phyloP scores from a whole-genome alignment of 139 green algal genomes.

The Haematococcus sp. region DNA sequence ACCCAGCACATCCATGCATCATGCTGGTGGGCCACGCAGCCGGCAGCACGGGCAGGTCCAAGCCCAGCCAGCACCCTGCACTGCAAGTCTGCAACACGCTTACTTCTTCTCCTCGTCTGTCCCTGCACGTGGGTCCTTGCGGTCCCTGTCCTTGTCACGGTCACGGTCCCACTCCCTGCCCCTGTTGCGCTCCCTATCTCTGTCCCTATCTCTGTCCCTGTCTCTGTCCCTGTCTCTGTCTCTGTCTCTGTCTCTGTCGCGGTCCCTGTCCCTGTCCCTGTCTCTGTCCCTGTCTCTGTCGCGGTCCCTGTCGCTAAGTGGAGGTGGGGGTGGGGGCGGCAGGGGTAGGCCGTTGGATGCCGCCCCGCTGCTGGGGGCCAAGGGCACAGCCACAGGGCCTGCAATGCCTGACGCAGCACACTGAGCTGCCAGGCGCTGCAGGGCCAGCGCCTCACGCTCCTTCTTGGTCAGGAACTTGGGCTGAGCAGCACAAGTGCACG shows the following conservation, averaged over 20 bases:
- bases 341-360: conserved; percentile 13
- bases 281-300: not conserved
- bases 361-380: not conserved
- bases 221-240: conserved; percentile 13
- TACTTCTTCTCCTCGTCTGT: conserved; percentile 14
- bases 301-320: not conserved
- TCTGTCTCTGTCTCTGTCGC: conserved; percentile 7
- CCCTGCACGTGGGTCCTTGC: not conserved
- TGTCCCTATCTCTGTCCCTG: conserved; percentile 4
- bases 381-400: conserved; percentile 11
- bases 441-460: conserved; percentile 76
- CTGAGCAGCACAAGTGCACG: conserved; percentile 26
- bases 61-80: too few species aligned
- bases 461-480: conserved; percentile 90
- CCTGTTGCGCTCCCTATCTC: not conserved
- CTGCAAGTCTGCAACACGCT: too few species aligned
- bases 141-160: not conserved
- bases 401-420: conserved; percentile 19
- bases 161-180: conserved; percentile 17
- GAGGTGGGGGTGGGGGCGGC: conserved; percentile 4
- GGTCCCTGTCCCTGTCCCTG: conserved; percentile 20
- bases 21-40: too few species aligned
- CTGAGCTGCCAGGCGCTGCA: conserved; percentile 64
- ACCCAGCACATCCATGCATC: too few species aligned
- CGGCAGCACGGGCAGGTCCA: too few species aligned